Evolutionary conservation across 1,284 basidiomycete genomes (phyloP).

Genomic region (Trametes pubescens): DNA sequence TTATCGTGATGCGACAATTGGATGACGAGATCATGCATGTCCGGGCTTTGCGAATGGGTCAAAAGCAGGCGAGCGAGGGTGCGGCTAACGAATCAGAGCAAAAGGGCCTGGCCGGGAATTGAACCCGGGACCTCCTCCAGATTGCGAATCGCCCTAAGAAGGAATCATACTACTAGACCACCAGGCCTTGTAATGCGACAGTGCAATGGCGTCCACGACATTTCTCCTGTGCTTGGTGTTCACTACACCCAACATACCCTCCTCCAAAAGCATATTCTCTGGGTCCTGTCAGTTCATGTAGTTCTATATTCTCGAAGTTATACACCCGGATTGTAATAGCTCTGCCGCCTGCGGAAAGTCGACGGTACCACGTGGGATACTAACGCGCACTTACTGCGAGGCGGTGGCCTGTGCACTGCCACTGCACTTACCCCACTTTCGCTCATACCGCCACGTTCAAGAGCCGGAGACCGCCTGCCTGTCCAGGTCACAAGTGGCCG

Average conservation of each 20-base stretch:
- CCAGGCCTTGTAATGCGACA: conserved; percentile 9
- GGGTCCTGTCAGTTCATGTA: too few relatives aligned
- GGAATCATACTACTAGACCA: conserved; percentile 25
- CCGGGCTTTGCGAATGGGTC: too few relatives aligned
- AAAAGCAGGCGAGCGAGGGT: too few relatives aligned
- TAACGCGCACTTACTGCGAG: background rate
- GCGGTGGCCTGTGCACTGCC: background rate
- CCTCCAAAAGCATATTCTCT: too few relatives aligned
- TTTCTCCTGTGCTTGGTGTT: too few relatives aligned
- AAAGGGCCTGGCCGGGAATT: conserved; percentile 82
- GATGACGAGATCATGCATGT: too few relatives aligned
- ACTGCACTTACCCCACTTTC: background rate
- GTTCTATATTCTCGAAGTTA: too few relatives aligned
- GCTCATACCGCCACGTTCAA: background rate
- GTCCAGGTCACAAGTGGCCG: background rate
- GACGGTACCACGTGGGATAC: background rate
- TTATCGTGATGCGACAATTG: background rate
- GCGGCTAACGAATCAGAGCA: too few relatives aligned
- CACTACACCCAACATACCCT: too few relatives aligned
- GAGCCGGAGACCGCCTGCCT: background rate
- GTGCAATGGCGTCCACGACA: too few relatives aligned
- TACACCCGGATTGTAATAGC: too few relatives aligned
- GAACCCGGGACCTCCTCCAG: conserved; percentile 87
- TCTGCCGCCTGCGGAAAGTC: too few relatives aligned
- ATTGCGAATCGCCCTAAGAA: conserved; percentile 26